Percentiles rank a stretch among this genome's conserved stretches.
phyloP scores from a whole-genome alignment of 2,329 filamentous ascomycete genomes.

The Colletotrichum magnum region DNA sequence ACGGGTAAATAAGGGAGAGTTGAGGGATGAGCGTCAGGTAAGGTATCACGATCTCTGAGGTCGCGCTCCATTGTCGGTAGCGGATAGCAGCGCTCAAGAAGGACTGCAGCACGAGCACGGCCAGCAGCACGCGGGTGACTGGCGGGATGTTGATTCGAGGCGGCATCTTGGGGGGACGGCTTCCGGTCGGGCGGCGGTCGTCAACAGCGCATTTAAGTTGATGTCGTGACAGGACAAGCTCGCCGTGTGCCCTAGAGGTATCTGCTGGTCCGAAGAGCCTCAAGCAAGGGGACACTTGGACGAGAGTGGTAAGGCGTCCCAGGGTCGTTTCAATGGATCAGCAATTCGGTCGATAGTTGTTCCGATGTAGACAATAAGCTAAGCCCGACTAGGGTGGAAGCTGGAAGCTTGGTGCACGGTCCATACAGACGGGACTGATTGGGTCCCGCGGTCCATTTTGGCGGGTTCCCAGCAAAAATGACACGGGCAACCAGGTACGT shows the following conservation, averaged over 20 bases:
- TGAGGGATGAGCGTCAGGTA: constrained; percentile 91
- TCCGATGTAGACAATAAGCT: not conserved
- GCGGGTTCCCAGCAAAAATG: constrained; percentile 31
- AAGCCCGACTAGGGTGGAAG: constrained; percentile 7
- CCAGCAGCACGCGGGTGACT: constrained; percentile 86
- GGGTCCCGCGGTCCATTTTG: constrained; percentile 27
- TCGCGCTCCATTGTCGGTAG: constrained; percentile 76
- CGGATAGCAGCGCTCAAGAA: constrained; percentile 85
- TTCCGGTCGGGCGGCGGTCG: constrained; percentile 34
- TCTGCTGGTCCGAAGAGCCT: constrained; percentile 17
- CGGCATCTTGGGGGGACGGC: constrained; percentile 71
- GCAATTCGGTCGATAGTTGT: constrained; percentile 3
- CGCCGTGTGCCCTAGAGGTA: constrained; percentile 30
- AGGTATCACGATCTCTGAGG: constrained; percentile 79
- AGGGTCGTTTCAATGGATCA: constrained; percentile 32
- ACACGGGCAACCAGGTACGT: constrained; percentile 22
- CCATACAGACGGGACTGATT: constrained; percentile 28
- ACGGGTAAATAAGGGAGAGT: constrained; percentile 88
- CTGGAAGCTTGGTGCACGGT: constrained; percentile 31
- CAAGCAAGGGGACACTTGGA: constrained; percentile 33
- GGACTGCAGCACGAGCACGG: constrained; percentile 81
- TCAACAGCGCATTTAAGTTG: constrained; percentile 37
- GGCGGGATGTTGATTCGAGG: constrained; percentile 93
- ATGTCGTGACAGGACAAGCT: constrained; percentile 32
- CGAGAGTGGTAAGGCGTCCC: constrained; percentile 29